Percentiles rank a stretch among this genome's conserved stretches.
Evolutionary conservation across 495 filamentous ascomycete species (phyloP).

Genomic region (Neurospora sublineolata): DNA sequence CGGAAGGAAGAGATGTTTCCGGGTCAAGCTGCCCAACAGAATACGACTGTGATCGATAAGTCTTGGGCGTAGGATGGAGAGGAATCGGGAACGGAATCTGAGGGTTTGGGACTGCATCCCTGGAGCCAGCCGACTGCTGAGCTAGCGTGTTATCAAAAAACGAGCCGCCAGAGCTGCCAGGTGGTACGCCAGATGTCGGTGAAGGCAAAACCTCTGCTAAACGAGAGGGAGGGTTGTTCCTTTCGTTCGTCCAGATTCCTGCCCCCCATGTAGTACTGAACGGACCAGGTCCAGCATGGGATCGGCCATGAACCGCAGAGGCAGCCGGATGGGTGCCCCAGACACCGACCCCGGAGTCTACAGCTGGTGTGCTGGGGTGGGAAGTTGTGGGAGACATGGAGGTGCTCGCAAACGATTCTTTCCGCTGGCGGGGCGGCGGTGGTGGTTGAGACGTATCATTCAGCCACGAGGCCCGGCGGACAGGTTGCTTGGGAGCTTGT

Average conservation of each 20-base stretch:
- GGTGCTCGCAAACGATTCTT: conserved; percentile 50
- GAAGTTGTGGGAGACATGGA: conserved; percentile 67
- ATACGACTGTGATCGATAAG: conserved; percentile 91
- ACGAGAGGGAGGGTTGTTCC: conserved; percentile 63
- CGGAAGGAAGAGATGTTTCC: conserved; percentile 43
- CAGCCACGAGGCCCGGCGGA: conserved; percentile 48
- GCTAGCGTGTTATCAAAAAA: conserved; percentile 35
- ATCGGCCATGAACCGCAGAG: conserved; percentile 41
- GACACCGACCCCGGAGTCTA: conserved; percentile 45
- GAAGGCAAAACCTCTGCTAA: conserved; percentile 67
- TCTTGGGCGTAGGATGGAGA: conserved; percentile 81
- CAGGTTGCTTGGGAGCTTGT: conserved; percentile 36
- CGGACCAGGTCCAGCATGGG: conserved; percentile 41
- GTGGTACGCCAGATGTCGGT: conserved; percentile 54
- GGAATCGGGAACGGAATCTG: conserved; percentile 87
- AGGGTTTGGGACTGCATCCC: conserved; percentile 36
- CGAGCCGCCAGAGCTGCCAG: conserved; percentile 29
- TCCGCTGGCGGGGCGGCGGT: conserved; percentile 33
- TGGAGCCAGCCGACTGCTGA: conserved; percentile 31
- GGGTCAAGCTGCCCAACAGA: conserved; percentile 86
- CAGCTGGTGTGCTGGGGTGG: conserved; percentile 61
- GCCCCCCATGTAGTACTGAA: conserved; percentile 55
- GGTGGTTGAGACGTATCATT: conserved; percentile 45
- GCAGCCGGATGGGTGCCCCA: conserved; percentile 51
- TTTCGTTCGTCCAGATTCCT: conserved; percentile 67